phyloP scores from a whole-genome alignment of 2,329 filamentous ascomycete genomes.

The Scedosporium aurantiacum region DNA sequence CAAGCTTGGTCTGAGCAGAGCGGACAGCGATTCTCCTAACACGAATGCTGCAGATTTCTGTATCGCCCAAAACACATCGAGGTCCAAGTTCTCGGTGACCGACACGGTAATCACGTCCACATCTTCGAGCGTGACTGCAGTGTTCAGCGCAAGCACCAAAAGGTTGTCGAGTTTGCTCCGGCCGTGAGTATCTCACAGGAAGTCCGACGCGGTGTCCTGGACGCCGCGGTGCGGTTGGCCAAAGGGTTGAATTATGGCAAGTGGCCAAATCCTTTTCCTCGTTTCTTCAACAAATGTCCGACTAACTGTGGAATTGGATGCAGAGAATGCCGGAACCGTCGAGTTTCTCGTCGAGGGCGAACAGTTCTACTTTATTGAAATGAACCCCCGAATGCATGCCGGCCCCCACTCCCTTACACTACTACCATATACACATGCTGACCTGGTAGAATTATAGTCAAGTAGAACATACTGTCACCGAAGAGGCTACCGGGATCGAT shows the following conservation, averaged over 20 bases:
- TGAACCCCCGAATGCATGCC: slow-evolving; percentile 74
- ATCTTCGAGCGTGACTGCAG: slow-evolving; percentile 99
- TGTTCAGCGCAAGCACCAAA: slow-evolving; percentile 96
- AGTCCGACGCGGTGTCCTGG: slow-evolving; percentile 75
- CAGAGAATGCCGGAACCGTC: slow-evolving; percentile 65
- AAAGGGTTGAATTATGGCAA: slow-evolving; percentile 97
- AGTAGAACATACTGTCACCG: slow-evolving; percentile 98
- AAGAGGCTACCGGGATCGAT: slow-evolving; percentile 98
- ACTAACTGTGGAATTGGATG: no score
- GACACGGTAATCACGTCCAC: slow-evolving; percentile 94
- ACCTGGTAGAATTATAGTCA: slow-evolving; percentile 32
- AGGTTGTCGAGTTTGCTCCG: slow-evolving; percentile 94
- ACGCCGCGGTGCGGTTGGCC: slow-evolving; percentile 84
- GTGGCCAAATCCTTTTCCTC: no score
- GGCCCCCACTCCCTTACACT: no score
- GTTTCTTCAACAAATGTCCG: no score
- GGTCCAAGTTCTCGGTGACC: slow-evolving; percentile 94
- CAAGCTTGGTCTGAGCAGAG: no score
- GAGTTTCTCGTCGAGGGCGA: slow-evolving; percentile 98
- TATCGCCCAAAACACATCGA: slow-evolving; percentile 99
- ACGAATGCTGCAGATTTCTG: slow-evolving; percentile 52
- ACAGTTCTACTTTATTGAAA: slow-evolving; percentile 98
- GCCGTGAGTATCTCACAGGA: slow-evolving; percentile 86
- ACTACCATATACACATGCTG: no score
- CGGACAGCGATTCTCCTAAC: no score